A percentile compares a stretch with the other conserved stretches of the same genome.
Conservation (phyloP, 2,329 filamentous ascomycete genomes). For the Fusarium algeriense region DNA sequence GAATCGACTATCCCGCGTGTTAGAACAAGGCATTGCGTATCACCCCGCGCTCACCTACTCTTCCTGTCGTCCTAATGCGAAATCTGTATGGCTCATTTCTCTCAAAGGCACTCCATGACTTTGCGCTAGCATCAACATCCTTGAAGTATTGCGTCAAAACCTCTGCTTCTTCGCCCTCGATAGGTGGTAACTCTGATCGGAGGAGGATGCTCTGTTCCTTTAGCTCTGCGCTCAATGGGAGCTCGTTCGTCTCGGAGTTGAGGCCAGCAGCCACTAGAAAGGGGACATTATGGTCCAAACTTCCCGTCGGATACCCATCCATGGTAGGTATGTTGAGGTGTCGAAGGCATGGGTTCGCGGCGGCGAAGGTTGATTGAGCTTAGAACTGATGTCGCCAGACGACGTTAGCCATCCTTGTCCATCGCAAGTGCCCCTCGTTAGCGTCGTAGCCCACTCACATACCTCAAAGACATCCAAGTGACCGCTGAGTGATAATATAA, state of each 20-base stretch:
- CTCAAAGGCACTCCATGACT: constrained; percentile 75
- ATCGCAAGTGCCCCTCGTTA: constrained; percentile 46
- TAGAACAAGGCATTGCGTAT: constrained; percentile 44
- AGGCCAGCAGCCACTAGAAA: constrained; percentile 86
- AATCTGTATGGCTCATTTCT: constrained; percentile 69
- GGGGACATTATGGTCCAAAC: constrained; percentile 88
- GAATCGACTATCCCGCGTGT: constrained; percentile 59
- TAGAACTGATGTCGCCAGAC: constrained; percentile 37
- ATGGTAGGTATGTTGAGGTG: constrained; percentile 59
- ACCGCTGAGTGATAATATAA: no score
- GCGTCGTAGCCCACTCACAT: constrained; percentile 43
- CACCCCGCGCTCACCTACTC: constrained; percentile 69
- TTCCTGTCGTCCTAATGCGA: constrained; percentile 79
- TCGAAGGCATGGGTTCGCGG: constrained; percentile 42
- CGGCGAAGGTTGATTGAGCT: constrained; percentile 34
- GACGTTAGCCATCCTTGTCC: constrained; percentile 44
- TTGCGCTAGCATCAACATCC: constrained; percentile 71
- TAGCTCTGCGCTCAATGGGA: constrained; percentile 62
- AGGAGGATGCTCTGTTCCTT: constrained; percentile 72
- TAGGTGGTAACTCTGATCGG: constrained; percentile 75
- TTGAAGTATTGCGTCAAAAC: constrained; percentile 75
- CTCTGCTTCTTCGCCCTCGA: constrained; percentile 74
- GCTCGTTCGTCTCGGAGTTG: constrained; percentile 56
- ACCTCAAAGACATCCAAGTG: constrained; percentile 17
- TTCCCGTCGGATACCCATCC: constrained; percentile 84